A percentile compares a stretch with the other conserved stretches of the same genome.
Evolutionary conservation across 2,329 filamentous ascomycete species (phyloP).

Genomic region (Beauveria caledonica): DNA sequence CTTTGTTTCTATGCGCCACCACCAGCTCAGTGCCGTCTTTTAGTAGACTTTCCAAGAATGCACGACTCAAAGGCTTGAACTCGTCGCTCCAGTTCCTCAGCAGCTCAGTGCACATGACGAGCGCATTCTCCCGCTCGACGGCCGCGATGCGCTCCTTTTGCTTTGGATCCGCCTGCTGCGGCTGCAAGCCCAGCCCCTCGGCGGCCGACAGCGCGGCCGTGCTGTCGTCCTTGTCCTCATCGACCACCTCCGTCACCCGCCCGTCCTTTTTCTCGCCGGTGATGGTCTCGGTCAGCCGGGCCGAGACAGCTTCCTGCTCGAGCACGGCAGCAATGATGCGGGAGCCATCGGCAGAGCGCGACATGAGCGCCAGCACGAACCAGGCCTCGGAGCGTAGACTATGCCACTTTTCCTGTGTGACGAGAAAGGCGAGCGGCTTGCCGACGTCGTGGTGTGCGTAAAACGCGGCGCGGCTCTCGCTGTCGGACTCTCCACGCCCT

Average conservation of each 20-base stretch:
- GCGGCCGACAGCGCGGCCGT: conserved; percentile 18
- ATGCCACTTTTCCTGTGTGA: conserved; percentile 51
- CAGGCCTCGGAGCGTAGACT: conserved; percentile 51
- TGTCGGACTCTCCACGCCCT: conserved; percentile 14
- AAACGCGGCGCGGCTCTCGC: conserved; percentile 28
- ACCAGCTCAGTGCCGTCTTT: conserved; percentile 41
- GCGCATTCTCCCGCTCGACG: conserved; percentile 52
- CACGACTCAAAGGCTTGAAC: conserved; percentile 30
- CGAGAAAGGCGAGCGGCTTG: conserved; percentile 40
- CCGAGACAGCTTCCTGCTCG: conserved; percentile 32
- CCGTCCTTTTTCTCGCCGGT: conserved; percentile 29
- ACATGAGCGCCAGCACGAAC: conserved; percentile 55
- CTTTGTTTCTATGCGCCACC: conserved; percentile 18
- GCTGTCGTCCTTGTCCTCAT: conserved; percentile 14
- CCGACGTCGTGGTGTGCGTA: conserved; percentile 37
- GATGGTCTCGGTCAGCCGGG: conserved; percentile 39
- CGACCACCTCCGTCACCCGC: conserved; percentile 7
- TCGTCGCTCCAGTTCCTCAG: conserved; percentile 35
- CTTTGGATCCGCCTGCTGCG: conserved; percentile 37
- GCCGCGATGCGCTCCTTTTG: conserved; percentile 37
- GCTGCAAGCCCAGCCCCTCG: conserved; percentile 33
- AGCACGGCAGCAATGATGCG: conserved; percentile 36
- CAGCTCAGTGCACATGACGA: conserved; percentile 51
- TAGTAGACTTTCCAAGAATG: conserved; percentile 40
- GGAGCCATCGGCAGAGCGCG: conserved; percentile 42